A percentile compares a stretch with the other conserved stretches of the same genome.
phyloP scores from a whole-genome alignment of 495 filamentous ascomycete species.

The Umbilicaria muhlenbergii region DNA sequence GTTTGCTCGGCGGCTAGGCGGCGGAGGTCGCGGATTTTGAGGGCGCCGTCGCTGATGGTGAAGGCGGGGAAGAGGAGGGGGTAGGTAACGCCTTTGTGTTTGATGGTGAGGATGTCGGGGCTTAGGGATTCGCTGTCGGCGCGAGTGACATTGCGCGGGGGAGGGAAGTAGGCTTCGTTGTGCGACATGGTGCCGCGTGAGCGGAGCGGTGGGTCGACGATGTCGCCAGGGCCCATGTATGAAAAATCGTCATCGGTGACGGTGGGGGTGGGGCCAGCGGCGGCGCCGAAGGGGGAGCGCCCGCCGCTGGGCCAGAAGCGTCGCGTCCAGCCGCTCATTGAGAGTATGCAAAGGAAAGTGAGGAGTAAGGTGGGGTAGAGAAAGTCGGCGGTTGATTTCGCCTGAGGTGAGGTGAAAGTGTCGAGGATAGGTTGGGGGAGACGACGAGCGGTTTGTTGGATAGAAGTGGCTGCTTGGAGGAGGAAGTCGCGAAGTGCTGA shows the following conservation, averaged over 20 bases:
- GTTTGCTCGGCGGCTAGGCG: slow-evolving; percentile 47
- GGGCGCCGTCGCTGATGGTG: slow-evolving; percentile 61
- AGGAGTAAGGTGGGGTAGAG: slow-evolving; percentile 31
- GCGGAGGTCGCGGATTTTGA: slow-evolving; percentile 52
- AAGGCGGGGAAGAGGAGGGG: slow-evolving; percentile 66
- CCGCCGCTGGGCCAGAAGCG: slow-evolving; percentile 40
- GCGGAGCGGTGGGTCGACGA: slow-evolving; percentile 25
- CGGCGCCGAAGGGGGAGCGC: slow-evolving; percentile 34
- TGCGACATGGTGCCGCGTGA: slow-evolving; percentile 13
- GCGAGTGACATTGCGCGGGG: slow-evolving; percentile 14
- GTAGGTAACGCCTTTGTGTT: slow-evolving; percentile 54
- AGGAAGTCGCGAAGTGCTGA: slow-evolving; percentile 19
- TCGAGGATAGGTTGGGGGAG: slow-evolving; percentile 4
- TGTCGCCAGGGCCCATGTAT: slow-evolving; percentile 64
- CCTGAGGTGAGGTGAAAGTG: neutral
- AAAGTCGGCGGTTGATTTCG: slow-evolving; percentile 19
- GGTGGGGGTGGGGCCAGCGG: slow-evolving; percentile 26
- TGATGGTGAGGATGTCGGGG: slow-evolving; percentile 66
- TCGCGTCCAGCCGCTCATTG: slow-evolving; percentile 45
- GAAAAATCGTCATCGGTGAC: slow-evolving; percentile 66
- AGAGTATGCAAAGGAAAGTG: slow-evolving; percentile 29
- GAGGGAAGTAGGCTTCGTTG: slow-evolving; percentile 21
- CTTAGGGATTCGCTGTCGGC: slow-evolving; percentile 28
- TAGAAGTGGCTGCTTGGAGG: slow-evolving; percentile 23
- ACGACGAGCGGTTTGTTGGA: slow-evolving; percentile 17